Evolutionary conservation across 2,329 filamentous ascomycete species (phyloP), one percentile per base, ranked within the genome.

Genomic region (Colletotrichum sp.): DNA sequence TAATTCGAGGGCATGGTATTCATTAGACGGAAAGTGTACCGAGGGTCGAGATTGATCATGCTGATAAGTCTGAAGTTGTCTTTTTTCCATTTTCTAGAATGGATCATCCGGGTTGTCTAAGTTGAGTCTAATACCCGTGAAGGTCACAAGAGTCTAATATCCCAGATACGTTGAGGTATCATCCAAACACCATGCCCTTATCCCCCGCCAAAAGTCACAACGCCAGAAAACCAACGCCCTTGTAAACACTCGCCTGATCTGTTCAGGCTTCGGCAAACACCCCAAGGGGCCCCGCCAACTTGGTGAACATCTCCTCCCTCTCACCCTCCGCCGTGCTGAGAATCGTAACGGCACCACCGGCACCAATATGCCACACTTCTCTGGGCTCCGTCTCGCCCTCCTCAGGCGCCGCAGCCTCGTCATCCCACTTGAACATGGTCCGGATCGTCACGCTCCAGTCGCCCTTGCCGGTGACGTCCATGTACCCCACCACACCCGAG

Each of bases 391-490:
- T 67, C 79, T 81, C 82, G 3, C 78, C 81, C 9, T 82, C 82
- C 6, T 81, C 82, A 1, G 78, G 80, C 10, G 79, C 79, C 4
- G 78, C 81, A 21, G 73, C 80, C 81, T 94, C 92, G 74, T 92
- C 91, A 77, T 94, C 92, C 91, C 92, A 95, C 55, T 89, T 88
- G 80, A 96, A 96, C 80, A 96, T 91, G 64, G 94, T 96, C 28
- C 96, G 90, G 77, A 99, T 99, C 3, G 96, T 93, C 21, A 99
- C 97, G 78, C 94, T 97, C 89, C 96, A 98, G 84, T 98, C 96
- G 0, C 95, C 96, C 8, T 92, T 92, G 1, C 96, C 96, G 1
- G 94, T 92, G 8, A 95, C 93, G 80, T 98, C 96, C 83, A 98
- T 91, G 84, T 98, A 99, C 0, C 96, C 96, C 66, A 98, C 90